These are phyloP conservation scores for Kwoniella sp. DNA, from an alignment of 768 basidiomycete species.

Conservation along the genomic window DNA sequence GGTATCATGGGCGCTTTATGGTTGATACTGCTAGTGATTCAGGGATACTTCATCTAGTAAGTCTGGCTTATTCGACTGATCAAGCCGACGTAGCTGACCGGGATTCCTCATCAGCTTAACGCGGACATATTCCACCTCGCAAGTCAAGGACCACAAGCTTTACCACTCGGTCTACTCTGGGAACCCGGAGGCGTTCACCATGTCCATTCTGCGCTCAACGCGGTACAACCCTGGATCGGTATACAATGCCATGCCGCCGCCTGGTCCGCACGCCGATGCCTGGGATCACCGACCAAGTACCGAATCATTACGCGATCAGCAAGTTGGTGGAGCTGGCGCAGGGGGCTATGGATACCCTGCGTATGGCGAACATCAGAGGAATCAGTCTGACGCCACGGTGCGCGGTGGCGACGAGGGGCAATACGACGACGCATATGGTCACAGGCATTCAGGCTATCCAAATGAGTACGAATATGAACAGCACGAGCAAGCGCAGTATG, in stretches of 20 bases:
- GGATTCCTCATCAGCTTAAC: conserved; percentile 47
- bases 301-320: conserved; percentile 33
- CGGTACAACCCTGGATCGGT: conserved; percentile 38
- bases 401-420: conserved; percentile 14
- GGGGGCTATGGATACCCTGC: conserved; percentile 8
- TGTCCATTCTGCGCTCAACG: conserved; percentile 45
- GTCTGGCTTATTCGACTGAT: too few species aligned
- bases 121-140: conserved; percentile 65
- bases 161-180: conserved; percentile 68
- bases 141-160: conserved; percentile 73
- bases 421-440: conserved; percentile 25
- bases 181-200: conserved; percentile 49
- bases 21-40: conserved; percentile 70
- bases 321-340: conserved; percentile 5
- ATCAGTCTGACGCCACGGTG: conserved; percentile 7
- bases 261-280: conserved; percentile 32
- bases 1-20: conserved; percentile 88
- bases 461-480: conserved; percentile 8
- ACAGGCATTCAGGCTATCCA: conserved; percentile 1
- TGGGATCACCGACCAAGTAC: conserved; percentile 45
- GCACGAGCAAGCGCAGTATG: conserved; percentile 7
- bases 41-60: conserved; percentile 57
- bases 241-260: conserved; percentile 19
- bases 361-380: conserved; percentile 5
- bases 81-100: conserved; percentile 4